Conservation (phyloP, 495 filamentous ascomycete species). For the Glonium stellatum region DNA sequence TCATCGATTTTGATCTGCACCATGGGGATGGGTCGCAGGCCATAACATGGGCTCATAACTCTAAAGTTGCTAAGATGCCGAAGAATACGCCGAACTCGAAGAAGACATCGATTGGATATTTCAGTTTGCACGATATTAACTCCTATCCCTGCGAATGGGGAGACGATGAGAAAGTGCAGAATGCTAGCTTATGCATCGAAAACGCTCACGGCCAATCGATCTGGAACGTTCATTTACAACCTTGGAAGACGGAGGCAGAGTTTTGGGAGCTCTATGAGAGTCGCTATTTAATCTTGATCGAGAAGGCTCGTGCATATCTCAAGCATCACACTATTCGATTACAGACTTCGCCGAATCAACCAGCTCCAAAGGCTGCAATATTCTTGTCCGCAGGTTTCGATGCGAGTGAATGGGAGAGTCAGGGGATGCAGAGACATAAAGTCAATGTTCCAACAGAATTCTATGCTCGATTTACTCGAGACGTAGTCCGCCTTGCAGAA, state of each 20-base stretch:
- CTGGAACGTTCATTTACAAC: constrained; percentile 91
- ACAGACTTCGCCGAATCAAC: constrained; percentile 44
- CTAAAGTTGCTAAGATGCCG: constrained; percentile 46
- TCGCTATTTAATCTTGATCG: constrained; percentile 65
- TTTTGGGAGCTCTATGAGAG: constrained; percentile 84
- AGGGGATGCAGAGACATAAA: constrained; percentile 87
- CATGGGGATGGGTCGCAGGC: constrained; percentile 94
- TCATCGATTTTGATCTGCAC: constrained; percentile 94
- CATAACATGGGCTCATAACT: constrained; percentile 83
- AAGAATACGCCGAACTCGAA: constrained; percentile 64
- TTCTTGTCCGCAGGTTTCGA: constrained; percentile 96
- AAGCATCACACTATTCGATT: constrained; percentile 58
- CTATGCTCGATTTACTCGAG: constrained; percentile 81
- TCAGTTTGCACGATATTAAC: constrained; percentile 95
- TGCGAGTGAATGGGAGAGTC: constrained; percentile 87
- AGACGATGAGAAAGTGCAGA: constrained; percentile 81
- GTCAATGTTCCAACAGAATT: constrained; percentile 96
- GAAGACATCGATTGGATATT: constrained; percentile 85
- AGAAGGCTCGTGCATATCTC: constrained; percentile 73
- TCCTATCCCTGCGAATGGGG: constrained; percentile 91
- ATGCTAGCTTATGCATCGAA: constrained; percentile 86
- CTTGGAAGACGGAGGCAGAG: constrained; percentile 71
- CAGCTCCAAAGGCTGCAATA: constrained; percentile 68
- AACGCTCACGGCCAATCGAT: constrained; percentile 85
- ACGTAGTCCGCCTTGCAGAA: constrained; percentile 72